Evolutionary conservation across 176 grass and related monocot species (phyloP), one percentile per base, ranked within the genome.

Genomic region (Rhipidocladum racemiflorum): DNA sequence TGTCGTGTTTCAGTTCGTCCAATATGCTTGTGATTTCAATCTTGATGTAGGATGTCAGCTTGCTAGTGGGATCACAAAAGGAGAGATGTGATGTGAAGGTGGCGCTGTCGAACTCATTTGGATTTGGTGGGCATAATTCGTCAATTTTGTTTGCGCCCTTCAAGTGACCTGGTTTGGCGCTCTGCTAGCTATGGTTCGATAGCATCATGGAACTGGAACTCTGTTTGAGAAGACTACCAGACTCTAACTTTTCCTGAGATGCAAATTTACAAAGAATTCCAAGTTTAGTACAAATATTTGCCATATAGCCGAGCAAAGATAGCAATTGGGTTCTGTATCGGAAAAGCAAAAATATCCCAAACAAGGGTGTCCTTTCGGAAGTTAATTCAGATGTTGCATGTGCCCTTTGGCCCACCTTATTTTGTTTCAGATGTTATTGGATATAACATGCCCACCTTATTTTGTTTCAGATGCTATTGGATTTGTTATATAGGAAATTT

Each of bases 121-220:
- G 97, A 78, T 99, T 99, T 29, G 97, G 97, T 21, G 97, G 93
- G 23, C 97, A 99, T 73, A 99, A 99, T 81, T 99, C 97, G 4
- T 99, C 93, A 5, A 93, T 99, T 71, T 85, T 99, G 75, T 93
- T 99, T 86, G 91, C 92, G 40, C 92, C 92, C 14, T 91, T 91
- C 76, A 84, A 91, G 69, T 90, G 84, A 91, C 53, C 44, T 61
- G n/a, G 20, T 44, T 61, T 77, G 74, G 34, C 57, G 61, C 34
- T 76, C 51, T 70, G 51, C 50, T 68, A 85, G 46, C 73, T 85
- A 48, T 84, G 88, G 63, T 81, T 46, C 17, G 20, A 68, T 63
- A 54, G 70, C 48, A 42, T 39, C 20, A 9, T 25, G 17, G 43
- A 85, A 82, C 50, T 18, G 30, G 54, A 76, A 69, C 60, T 71